A percentile compares a stretch with the other conserved stretches of the same genome.
These are phyloP conservation scores for Helicosporidium sp. DNA, from an alignment of 139 green algal genomes.

Conservation along the genomic window DNA sequence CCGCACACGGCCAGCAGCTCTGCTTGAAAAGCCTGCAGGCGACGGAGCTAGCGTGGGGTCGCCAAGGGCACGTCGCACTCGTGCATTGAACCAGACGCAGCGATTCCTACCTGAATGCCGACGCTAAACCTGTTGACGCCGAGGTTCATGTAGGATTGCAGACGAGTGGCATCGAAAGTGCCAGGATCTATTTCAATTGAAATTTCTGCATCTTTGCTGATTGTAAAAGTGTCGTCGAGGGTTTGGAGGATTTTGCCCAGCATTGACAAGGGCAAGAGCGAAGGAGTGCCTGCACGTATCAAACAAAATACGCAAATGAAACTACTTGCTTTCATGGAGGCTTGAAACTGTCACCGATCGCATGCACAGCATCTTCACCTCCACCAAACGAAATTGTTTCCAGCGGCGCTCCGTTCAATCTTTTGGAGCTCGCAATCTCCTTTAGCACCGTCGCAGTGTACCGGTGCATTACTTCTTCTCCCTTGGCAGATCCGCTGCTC, in stretches of 20 bases:
- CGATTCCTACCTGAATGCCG: constrained; percentile 48
- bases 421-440: constrained; percentile 43
- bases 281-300: constrained; percentile 47
- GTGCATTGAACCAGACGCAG: background rate
- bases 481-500: background rate
- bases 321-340: background rate
- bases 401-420: constrained; percentile 20
- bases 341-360: background rate
- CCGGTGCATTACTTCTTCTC: constrained; percentile 8
- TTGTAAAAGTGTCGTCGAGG: constrained; percentile 39
- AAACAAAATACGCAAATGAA: background rate
- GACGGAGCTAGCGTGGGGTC: background rate
- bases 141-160: constrained; percentile 47
- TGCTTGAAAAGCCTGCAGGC: constrained; percentile 34
- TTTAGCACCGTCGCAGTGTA: constrained; percentile 14
- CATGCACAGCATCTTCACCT: constrained; percentile 8
- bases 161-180: constrained; percentile 59
- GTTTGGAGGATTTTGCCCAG: constrained; percentile 43
- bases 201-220: constrained; percentile 55
- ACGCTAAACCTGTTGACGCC: constrained; percentile 78
- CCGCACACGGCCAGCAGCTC: constrained; percentile 46
- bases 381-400: constrained; percentile 78
- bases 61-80: background rate
- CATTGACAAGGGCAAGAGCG: constrained; percentile 49
- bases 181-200: constrained; percentile 84